A percentile compares a stretch with the other conserved stretches of the same genome.
phyloP scores from a whole-genome alignment of 176 grass and related monocot genomes.

The Tillandsia leiboldiana region DNA sequence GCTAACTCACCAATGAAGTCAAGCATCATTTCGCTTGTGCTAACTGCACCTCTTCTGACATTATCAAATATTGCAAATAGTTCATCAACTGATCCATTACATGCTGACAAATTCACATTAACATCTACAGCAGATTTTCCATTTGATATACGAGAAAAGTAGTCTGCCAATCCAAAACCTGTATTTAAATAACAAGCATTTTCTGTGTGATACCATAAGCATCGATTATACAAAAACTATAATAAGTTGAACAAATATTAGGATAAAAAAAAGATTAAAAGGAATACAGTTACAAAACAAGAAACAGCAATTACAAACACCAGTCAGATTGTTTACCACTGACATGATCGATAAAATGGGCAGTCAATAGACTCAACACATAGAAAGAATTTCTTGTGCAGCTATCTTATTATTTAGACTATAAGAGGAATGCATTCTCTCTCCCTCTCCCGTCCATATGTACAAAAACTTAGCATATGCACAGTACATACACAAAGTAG shows the following conservation, averaged over 20 bases:
- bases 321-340: not conserved
- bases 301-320: not conserved
- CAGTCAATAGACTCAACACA: not conserved
- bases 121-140: slow-evolving; percentile 20
- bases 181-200: slow-evolving; percentile 5
- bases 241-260: slow-evolving; percentile 7
- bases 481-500: no score
- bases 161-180: slow-evolving; percentile 49
- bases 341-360: not conserved
- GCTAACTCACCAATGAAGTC: slow-evolving; percentile 67
- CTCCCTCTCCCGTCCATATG: no score
- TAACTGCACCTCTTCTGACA: slow-evolving; percentile 52
- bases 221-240: not conserved
- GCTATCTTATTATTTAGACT: no score
- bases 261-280: not conserved
- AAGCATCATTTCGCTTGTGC: slow-evolving; percentile 41
- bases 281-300: not conserved
- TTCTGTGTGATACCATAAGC: slow-evolving; percentile 18
- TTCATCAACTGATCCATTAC: slow-evolving; percentile 51
- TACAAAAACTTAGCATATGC: no score
- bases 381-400: no score
- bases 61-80: slow-evolving; percentile 91
- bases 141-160: slow-evolving; percentile 37
- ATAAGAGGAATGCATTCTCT: no score
- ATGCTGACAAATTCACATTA: slow-evolving; percentile 19